Evolutionary conservation across 2,329 filamentous ascomycete genomes (phyloP).

Genomic region (Colletotrichum sp.): DNA sequence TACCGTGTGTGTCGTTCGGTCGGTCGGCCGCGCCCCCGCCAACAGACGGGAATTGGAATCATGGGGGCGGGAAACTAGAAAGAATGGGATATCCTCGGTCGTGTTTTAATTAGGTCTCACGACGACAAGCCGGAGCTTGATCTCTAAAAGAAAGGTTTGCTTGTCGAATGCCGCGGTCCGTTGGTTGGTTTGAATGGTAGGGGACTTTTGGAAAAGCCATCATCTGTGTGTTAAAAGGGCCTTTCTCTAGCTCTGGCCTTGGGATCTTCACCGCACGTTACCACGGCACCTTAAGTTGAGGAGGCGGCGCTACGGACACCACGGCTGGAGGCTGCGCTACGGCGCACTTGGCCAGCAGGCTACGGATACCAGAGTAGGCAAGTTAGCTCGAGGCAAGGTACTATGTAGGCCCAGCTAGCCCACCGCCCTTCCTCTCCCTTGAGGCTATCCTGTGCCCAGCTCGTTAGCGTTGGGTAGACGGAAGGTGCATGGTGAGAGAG

Average conservation of each 20-base stretch:
- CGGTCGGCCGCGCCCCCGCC: neutral
- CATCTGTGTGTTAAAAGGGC: neutral
- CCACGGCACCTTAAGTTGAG: neutral
- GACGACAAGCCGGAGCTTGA: neutral
- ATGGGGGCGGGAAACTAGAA: neutral
- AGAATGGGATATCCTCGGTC: neutral
- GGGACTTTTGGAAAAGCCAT: slow-evolving; percentile 16
- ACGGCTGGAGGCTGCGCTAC: neutral
- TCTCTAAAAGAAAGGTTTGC: neutral
- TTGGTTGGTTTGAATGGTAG: neutral
- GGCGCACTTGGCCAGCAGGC: neutral
- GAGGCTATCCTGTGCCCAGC: neutral
- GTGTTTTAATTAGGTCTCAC: neutral
- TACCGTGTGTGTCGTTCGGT: neutral
- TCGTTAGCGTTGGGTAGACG: neutral
- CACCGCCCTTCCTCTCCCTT: slow-evolving; percentile 11
- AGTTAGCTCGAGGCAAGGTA: neutral
- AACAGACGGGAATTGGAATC: neutral
- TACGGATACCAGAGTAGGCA: neutral
- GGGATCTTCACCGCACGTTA: neutral
- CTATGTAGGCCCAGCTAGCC: neutral
- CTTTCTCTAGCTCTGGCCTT: neutral
- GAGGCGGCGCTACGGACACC: neutral
- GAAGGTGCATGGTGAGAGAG: neutral
- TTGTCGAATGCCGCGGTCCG: neutral